These are phyloP conservation scores for Clitoria ternatea DNA, from an alignment of 306 rosid species.

Conservation along the genomic window DNA sequence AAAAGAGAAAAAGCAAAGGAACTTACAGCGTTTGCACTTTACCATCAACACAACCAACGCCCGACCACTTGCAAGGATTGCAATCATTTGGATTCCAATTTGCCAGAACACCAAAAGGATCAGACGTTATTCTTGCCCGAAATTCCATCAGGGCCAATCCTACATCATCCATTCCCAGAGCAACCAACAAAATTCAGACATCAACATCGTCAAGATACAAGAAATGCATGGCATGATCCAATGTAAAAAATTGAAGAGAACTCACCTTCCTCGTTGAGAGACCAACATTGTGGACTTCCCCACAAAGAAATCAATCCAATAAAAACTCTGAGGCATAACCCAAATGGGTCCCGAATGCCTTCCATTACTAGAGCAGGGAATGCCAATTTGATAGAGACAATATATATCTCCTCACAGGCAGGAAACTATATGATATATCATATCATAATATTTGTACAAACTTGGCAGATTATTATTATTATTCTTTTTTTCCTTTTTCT, in stretches of 20 bases:
- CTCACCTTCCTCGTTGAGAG: slow-evolving; percentile 79
- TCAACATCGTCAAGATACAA: slow-evolving; percentile 14
- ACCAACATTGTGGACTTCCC: slow-evolving; percentile 42
- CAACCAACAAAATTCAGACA: slow-evolving; percentile 9
- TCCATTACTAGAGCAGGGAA: slow-evolving; percentile 60
- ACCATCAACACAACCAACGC: slow-evolving; percentile 62
- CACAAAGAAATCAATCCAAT: slow-evolving; percentile 44
- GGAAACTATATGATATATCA: slow-evolving; percentile 35
- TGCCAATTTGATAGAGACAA: slow-evolving; percentile 35
- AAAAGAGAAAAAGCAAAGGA: slow-evolving; percentile 1
- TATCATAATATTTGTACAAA: slow-evolving; percentile 46
- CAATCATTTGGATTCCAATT: slow-evolving; percentile 69
- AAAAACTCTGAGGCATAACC: slow-evolving; percentile 47
- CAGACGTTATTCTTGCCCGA: slow-evolving; percentile 49
- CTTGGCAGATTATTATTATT: slow-evolving; percentile 70
- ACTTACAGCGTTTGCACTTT: slow-evolving; percentile 77
- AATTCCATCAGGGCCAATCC: slow-evolving; percentile 68
- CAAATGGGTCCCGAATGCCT: slow-evolving; percentile 43
- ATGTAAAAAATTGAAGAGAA: not conserved
- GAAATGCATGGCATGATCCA: slow-evolving; percentile 5
- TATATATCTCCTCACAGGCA: slow-evolving; percentile 29
- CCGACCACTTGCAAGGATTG: slow-evolving; percentile 71
- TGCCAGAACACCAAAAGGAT: slow-evolving; percentile 57
- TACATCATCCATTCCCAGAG: slow-evolving; percentile 36
- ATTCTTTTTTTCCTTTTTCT: too few relatives aligned